These are phyloP conservation scores for Citrus medica DNA, from an alignment of 345 rosid genomes.

Conservation along the genomic window DNA sequence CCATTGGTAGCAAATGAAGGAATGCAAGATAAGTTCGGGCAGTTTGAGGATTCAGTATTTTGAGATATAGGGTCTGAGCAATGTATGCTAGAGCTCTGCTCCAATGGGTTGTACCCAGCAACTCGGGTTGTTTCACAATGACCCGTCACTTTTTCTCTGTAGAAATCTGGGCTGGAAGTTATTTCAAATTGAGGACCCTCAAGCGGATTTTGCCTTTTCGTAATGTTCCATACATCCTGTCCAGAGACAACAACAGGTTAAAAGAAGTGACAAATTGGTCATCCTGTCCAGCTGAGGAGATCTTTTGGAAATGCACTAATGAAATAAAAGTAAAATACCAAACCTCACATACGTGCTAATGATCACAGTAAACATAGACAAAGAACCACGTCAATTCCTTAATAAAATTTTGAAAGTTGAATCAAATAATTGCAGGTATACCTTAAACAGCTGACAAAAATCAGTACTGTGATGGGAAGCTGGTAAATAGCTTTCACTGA, in stretches of 20 bases:
- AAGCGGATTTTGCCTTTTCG: slow-evolving; percentile 6
- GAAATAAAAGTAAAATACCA: background rate
- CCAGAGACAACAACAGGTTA: background rate
- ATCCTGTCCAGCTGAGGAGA: no score
- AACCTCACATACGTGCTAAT: background rate
- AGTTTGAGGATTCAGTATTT: slow-evolving; percentile 2
- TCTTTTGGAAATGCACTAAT: no score
- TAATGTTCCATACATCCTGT: slow-evolving; percentile 27
- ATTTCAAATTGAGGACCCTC: slow-evolving; percentile 13
- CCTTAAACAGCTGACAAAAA: slow-evolving; percentile 45
- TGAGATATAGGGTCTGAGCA: slow-evolving; percentile 3
- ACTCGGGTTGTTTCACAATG: slow-evolving; percentile 6
- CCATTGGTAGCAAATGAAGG: slow-evolving; percentile 17
- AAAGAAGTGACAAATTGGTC: background rate
- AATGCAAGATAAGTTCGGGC: background rate
- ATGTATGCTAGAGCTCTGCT: slow-evolving; percentile 3
- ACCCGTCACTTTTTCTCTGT: slow-evolving; percentile 1
- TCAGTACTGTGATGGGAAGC: slow-evolving; percentile 33
- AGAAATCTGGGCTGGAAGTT: slow-evolving; percentile 16
- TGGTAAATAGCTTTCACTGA: slow-evolving; percentile 23
- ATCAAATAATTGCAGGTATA: slow-evolving; percentile 4
- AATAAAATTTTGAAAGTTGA: background rate
- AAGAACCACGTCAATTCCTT: no score
- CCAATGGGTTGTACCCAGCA: slow-evolving; percentile 8
- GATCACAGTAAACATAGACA: background rate